These are phyloP conservation scores for Colletotrichum cereale DNA, from an alignment of 2,329 filamentous ascomycete genomes.

Conservation along the genomic window DNA sequence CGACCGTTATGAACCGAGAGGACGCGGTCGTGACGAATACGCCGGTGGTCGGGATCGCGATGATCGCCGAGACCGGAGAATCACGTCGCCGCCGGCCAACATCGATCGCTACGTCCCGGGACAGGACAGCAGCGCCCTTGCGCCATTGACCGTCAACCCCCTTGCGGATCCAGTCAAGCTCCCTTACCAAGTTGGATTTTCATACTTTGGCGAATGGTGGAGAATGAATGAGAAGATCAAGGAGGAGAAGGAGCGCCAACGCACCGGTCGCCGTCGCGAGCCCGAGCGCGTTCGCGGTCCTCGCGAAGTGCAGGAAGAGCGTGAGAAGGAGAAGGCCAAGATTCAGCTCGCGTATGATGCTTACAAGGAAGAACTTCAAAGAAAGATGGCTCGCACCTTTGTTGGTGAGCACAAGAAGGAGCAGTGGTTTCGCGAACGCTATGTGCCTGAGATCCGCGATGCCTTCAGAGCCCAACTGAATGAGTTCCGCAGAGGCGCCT, in stretches of 20 bases:
- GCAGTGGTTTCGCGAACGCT: constrained; percentile 98
- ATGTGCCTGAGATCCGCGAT: constrained; percentile 85
- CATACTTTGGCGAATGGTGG: constrained; percentile 91
- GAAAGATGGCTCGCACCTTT: constrained; percentile 87
- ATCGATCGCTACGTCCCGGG: constrained; percentile 90
- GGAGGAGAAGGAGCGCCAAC: constrained; percentile 80
- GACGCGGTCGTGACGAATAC: constrained; percentile 76
- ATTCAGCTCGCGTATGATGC: constrained; percentile 78
- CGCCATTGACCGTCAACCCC: constrained; percentile 69
- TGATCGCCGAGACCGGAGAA: constrained; percentile 65
- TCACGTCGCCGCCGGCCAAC: constrained; percentile 74
- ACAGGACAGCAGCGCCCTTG: constrained; percentile 66
- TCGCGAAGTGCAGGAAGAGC: constrained; percentile 77
- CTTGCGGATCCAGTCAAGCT: constrained; percentile 79
- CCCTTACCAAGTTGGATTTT: constrained; percentile 86
- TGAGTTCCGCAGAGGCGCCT: constrained; percentile 82
- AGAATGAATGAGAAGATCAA: constrained; percentile 84
- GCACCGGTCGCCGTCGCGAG: constrained; percentile 76
- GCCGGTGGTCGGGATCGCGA: constrained; percentile 66
- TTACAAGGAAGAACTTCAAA: constrained; percentile 77
- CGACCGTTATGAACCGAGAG: constrained; percentile 81
- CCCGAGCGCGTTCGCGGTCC: constrained; percentile 73
- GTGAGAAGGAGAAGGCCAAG: constrained; percentile 81
- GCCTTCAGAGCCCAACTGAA: constrained; percentile 80
- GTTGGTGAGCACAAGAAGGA: constrained; percentile 93